Evolutionary conservation across 768 basidiomycete species (phyloP), one percentile per base, ranked within the genome.

Genomic region (Phylloporus rhodoxanthus): DNA sequence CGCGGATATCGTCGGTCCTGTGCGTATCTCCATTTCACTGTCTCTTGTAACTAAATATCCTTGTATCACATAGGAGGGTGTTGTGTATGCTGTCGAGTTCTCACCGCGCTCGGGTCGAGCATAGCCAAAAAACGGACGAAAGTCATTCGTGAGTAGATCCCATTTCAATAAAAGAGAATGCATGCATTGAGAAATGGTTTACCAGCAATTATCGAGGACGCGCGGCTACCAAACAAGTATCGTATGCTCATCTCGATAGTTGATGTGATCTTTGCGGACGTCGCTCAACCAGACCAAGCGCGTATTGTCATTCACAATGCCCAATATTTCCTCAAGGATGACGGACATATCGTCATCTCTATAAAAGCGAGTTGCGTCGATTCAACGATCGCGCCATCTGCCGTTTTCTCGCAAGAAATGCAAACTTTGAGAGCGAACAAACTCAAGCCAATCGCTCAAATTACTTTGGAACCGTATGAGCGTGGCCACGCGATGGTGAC

Each of bases 81-180:
- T 89, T 52, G 96, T 98, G 8, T 98, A 99, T 67, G 96, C 96
- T 17, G 96, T 99, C 28, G 96, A 99, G 70, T 98, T 99, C 73
- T 98, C 96, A 2, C 78, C 85, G 58, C 82, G 96, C 61, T 95
- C 93, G 47, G 96, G 96, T 30, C 90, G 96, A 70, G 96, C 72
- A 99, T 98, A 96, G 95, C 96, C 29, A 97, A 98, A 74, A 97
- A 96, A 73, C 80, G 96, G 52, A 98, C 96, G 57, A 99, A 98
- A 69, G 92, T 98, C 57, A 95, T 98, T 63, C 96, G 92, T 95
- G 72, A 51, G 88, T 77, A 3, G 28, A 30, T 43, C 8, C 23
- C 5, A 19, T 13, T 8, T 21, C 47, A 20, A 29, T 46, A 30
- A 7, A 45, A 10, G 36, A 45, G 51, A 43, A 17, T 43, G 5